Base-by-base conservation (phyloP, 2,329 filamentous ascomycete genomes). In the Claviceps capensis region DNA sequence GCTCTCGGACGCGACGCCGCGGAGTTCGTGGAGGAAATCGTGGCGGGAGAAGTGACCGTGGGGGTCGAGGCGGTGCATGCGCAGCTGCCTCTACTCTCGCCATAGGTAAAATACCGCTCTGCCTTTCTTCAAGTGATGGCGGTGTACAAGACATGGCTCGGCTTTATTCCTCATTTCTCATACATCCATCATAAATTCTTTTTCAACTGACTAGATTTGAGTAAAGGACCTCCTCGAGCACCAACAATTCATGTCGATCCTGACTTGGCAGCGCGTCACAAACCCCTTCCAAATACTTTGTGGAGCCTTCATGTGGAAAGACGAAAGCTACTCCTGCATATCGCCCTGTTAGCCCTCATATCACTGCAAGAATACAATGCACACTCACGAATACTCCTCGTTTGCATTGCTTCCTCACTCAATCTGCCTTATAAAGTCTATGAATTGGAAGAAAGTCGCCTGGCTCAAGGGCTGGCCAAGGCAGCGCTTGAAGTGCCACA, bases 351-450 rank as follows among this genome's bases (percentile, higher is more conserved):
- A 2, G 71, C 93, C 26, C 61, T 90, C 5, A 69, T 95, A 2
- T 89, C 86, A 2, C 69, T 94, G 14, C 83, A 93, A 61, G 80
- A 86, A 56, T 95, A 93, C 65, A 79, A 76, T 43, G 79, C 85
- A 4, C 82, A 87, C 60, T 86, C 86, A 3, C 79, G 87, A 13
- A 73, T 86, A 2, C 70, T 93, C 19, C 73, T 95, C 50, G 69
- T 88, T 16, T 75, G 85, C 57, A 65, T 91, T 42, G 75, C 85
- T 1, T 84, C 82, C 1, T 87, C 85, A 6, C 70, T 95, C 9
- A 74, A 81, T n/a, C 69, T 95, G 26, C 76, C 83, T 0, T 67
- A 83, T 23, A 75, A 75, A 37, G 68, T 82, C 3, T 72, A 93
- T 11, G 77, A 81, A 38, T 75, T 82, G 45, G 81, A 90, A 52